phyloP scores from a whole-genome alignment of 306 rosid species.

The Pueraria montana region DNA sequence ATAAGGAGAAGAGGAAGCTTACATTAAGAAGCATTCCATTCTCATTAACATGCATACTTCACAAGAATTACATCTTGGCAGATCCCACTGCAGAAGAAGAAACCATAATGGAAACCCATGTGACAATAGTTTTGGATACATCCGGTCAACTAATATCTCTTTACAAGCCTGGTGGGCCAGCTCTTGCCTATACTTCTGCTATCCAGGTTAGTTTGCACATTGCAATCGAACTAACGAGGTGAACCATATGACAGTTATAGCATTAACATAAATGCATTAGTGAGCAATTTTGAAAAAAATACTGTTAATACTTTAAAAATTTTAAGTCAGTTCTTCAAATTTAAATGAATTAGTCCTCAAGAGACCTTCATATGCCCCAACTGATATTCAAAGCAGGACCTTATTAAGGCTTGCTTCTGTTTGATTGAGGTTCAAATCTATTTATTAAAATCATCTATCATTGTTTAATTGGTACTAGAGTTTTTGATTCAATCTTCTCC shows the following conservation, averaged over 20 bases:
- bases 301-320: not conserved
- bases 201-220: slow-evolving; percentile 69
- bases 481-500: slow-evolving; percentile 9
- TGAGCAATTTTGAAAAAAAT: not conserved
- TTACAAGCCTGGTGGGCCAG: slow-evolving; percentile 89
- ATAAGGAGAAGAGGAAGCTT: slow-evolving; percentile 84
- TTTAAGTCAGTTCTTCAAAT: not conserved
- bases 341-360: not conserved
- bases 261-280: not conserved
- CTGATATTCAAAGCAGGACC: not conserved
- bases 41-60: slow-evolving; percentile 84
- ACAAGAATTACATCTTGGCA: slow-evolving; percentile 83
- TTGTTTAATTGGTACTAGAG: not conserved
- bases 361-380: not conserved
- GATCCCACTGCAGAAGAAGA: slow-evolving; percentile 97
- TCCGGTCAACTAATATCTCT: slow-evolving; percentile 80
- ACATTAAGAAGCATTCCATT: slow-evolving; percentile 70
- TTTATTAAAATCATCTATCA: not conserved
- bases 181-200: slow-evolving; percentile 78
- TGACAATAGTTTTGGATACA: slow-evolving; percentile 83
- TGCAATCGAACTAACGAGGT: slow-evolving; percentile 19
- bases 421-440: not conserved
- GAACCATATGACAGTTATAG: too few relatives aligned
- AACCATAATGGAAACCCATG: slow-evolving; percentile 81
- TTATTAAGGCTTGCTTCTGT: not conserved